Percentiles rank a stretch among this genome's conserved stretches.
Conservation (phyloP, 805 yeast genomes). For the Ogataea degrootiae region DNA sequence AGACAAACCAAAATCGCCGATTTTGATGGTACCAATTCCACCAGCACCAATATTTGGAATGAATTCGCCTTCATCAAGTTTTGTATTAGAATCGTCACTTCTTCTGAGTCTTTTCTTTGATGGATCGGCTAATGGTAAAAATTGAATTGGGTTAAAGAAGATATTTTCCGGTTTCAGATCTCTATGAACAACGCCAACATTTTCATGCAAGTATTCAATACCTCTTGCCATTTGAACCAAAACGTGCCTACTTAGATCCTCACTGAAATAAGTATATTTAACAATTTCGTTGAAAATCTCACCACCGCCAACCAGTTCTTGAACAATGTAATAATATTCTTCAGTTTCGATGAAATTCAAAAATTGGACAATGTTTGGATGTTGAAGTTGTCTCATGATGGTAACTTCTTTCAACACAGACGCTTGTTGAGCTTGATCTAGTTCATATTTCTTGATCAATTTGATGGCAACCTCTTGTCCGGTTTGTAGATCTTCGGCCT, state of each 20-base stretch:
- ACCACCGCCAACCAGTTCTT: conserved; percentile 73
- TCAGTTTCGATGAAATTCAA: conserved; percentile 63
- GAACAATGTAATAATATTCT: conserved; percentile 60
- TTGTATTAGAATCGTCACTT: conserved; percentile 64
- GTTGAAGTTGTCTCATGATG: conserved; percentile 63
- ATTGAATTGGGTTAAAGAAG: conserved; percentile 56
- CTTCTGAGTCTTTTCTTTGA: conserved; percentile 32
- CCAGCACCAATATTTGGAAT: conserved; percentile 84
- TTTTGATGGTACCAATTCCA: conserved; percentile 79
- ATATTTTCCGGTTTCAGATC: conserved; percentile 82
- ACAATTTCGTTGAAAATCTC: conserved; percentile 79
- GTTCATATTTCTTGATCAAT: conserved; percentile 62
- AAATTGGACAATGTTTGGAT: conserved; percentile 59
- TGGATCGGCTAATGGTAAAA: conserved; percentile 33
- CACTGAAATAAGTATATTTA: conserved; percentile 70
- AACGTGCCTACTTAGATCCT: conserved; percentile 66
- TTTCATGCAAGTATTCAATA: conserved; percentile 63
- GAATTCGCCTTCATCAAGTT: conserved; percentile 86
- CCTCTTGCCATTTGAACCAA: conserved; percentile 69
- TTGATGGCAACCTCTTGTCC: conserved; percentile 47
- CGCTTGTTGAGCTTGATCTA: conserved; percentile 56
- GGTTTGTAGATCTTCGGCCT: conserved; percentile 37
- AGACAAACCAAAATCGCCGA: conserved; percentile 94
- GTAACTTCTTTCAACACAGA: conserved; percentile 78
- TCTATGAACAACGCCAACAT: conserved; percentile 75